These are phyloP conservation scores for Hymenoscyphus occultus DNA, from an alignment of 2,329 filamentous ascomycete species.

Conservation along the genomic window DNA sequence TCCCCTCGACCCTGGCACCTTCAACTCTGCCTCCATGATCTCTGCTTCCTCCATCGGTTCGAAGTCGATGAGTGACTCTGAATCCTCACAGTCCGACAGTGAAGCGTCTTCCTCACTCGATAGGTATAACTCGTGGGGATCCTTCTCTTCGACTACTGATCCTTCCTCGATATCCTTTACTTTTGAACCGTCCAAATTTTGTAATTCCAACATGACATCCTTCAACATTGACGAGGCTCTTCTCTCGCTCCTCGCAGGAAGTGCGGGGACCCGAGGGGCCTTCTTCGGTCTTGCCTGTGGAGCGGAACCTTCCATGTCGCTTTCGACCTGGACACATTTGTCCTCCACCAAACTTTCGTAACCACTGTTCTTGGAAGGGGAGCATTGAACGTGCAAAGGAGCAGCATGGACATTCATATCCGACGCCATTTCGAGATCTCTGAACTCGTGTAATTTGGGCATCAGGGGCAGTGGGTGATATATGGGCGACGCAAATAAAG, in stretches of 20 bases:
- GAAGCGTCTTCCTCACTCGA: slow-evolving; percentile 65
- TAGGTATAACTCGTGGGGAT: slow-evolving; percentile 59
- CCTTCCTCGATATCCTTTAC: slow-evolving; percentile 19
- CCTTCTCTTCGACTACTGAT: slow-evolving; percentile 24
- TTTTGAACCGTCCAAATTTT: slow-evolving; percentile 26
- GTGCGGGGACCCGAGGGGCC: slow-evolving; percentile 22
- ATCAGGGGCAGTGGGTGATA: slow-evolving; percentile 11
- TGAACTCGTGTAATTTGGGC: slow-evolving; percentile 11
- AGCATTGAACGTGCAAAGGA: slow-evolving; percentile 13
- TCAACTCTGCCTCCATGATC: slow-evolving; percentile 36
- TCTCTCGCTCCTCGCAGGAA: slow-evolving; percentile 30
- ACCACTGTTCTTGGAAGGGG: slow-evolving; percentile 14
- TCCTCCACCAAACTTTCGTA: slow-evolving; percentile 29
- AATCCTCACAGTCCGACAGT: slow-evolving; percentile 57
- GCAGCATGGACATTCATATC: slow-evolving; percentile 12
- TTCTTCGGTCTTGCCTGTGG: slow-evolving; percentile 28
- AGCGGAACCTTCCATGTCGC: slow-evolving; percentile 33
- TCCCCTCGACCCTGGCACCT: slow-evolving; percentile 26
- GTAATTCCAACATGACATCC: slow-evolving; percentile 30
- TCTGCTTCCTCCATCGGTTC: slow-evolving; percentile 27
- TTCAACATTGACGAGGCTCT: slow-evolving; percentile 29
- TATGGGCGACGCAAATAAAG: slow-evolving; percentile 2
- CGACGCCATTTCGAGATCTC: not conserved
- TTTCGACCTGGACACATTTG: slow-evolving; percentile 27
- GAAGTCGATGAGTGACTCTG: slow-evolving; percentile 45